These are phyloP conservation scores for Coemansia interrupta DNA, from an alignment of 192 early-diverging fungal genomes.

Conservation along the genomic window DNA sequence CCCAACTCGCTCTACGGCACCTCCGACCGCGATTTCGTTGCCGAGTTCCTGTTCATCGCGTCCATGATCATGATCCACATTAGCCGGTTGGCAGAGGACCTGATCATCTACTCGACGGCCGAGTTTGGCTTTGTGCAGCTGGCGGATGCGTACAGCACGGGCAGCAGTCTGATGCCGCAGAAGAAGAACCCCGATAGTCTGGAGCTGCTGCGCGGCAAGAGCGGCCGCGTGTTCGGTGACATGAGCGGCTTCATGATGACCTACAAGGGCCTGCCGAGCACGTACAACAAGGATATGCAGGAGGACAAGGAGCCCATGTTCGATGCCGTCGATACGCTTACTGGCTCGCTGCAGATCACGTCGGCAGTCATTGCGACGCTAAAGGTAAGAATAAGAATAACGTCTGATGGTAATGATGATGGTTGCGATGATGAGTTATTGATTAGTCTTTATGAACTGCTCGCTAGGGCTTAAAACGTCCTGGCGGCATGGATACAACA, in stretches of 20 bases:
- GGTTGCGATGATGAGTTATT: constrained; percentile 28
- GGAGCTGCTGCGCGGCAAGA: constrained; percentile 94
- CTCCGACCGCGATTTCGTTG: constrained; percentile 94
- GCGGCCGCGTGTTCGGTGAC: constrained; percentile 93
- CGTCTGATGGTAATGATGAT: neutral
- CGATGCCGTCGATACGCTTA: constrained; percentile 86
- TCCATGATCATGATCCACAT: constrained; percentile 89
- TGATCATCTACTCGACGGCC: constrained; percentile 88
- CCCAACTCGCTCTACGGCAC: constrained; percentile 91
- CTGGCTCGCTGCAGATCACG: constrained; percentile 88
- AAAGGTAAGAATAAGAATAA: constrained; percentile 47
- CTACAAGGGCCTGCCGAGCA: constrained; percentile 93
- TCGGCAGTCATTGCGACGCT: constrained; percentile 90
- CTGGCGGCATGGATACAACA: constrained; percentile 37
- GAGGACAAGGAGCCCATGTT: constrained; percentile 99
- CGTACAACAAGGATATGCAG: constrained; percentile 99
- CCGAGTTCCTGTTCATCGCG: constrained; percentile 95
- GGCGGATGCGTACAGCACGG: constrained; percentile 97
- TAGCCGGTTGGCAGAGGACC: constrained; percentile 85
- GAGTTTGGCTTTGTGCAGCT: constrained; percentile 95
- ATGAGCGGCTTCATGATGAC: constrained; percentile 98
- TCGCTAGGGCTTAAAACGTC: constrained; percentile 4
- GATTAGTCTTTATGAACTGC: constrained; percentile 54
- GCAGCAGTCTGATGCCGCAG: constrained; percentile 97
- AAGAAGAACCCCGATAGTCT: constrained; percentile 99